Evolutionary conservation across 2,329 filamentous ascomycete species (phyloP).

Genomic region (Chaetomium globosum): DNA sequence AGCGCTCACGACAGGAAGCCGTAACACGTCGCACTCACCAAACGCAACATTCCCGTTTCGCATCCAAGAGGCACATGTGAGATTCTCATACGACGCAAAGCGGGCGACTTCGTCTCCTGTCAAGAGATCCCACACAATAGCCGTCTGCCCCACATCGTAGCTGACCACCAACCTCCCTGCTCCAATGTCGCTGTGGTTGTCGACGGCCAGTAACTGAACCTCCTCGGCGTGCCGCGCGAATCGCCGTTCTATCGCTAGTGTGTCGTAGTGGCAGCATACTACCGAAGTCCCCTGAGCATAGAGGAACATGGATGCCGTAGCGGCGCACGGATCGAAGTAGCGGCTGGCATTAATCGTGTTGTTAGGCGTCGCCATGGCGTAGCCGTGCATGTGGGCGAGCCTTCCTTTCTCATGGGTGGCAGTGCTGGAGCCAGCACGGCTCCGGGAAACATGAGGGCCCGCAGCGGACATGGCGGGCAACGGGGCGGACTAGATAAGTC

Average conservation of each 20-base stretch:
- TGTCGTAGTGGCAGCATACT: slow-evolving; percentile 89
- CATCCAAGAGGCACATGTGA: slow-evolving; percentile 91
- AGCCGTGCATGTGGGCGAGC: slow-evolving; percentile 53
- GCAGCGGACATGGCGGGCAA: slow-evolving; percentile 59
- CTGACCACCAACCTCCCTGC: slow-evolving; percentile 86
- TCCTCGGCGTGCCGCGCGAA: slow-evolving; percentile 85
- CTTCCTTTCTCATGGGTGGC: slow-evolving; percentile 53
- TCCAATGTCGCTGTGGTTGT: slow-evolving; percentile 86
- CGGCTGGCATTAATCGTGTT: slow-evolving; percentile 47
- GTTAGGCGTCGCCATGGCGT: slow-evolving; percentile 52
- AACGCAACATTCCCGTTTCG: slow-evolving; percentile 95
- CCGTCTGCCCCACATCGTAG: slow-evolving; percentile 87
- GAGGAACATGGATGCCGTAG: slow-evolving; percentile 86
- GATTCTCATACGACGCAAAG: slow-evolving; percentile 88
- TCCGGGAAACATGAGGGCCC: slow-evolving; percentile 57
- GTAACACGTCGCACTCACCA: slow-evolving; percentile 61
- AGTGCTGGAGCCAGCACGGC: slow-evolving; percentile 62
- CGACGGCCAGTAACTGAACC: slow-evolving; percentile 80
- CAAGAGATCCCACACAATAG: slow-evolving; percentile 95
- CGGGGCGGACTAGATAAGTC: slow-evolving; percentile 33
- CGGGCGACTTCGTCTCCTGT: slow-evolving; percentile 86
- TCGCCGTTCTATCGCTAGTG: slow-evolving; percentile 80
- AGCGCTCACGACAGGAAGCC: slow-evolving; percentile 27
- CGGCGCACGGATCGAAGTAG: slow-evolving; percentile 83
- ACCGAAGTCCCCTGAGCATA: slow-evolving; percentile 83